phyloP scores from a whole-genome alignment of 805 yeast species.

The Wickerhamiella cacticola region DNA sequence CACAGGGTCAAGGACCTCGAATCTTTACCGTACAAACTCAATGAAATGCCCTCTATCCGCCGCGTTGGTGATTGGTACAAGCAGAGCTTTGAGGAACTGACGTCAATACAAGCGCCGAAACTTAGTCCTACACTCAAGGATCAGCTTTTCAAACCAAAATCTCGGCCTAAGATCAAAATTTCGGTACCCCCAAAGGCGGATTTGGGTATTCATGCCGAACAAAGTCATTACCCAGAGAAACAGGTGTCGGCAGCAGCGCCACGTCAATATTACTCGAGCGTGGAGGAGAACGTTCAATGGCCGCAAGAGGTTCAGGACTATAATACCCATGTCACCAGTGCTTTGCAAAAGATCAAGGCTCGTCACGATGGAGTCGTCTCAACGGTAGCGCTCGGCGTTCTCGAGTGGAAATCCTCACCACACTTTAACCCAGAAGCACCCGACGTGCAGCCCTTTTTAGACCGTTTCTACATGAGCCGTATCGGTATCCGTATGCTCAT shows the following conservation, averaged over 20 bases:
- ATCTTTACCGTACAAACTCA: constrained; percentile 61
- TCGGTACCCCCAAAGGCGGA: constrained; percentile 20
- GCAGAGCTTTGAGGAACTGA: constrained; percentile 69
- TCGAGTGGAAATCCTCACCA: constrained; percentile 64
- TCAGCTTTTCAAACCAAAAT: constrained; percentile 23
- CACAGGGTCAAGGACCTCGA: constrained; percentile 78
- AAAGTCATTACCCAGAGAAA: constrained; percentile 15
- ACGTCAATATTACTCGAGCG: constrained; percentile 40
- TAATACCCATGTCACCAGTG: constrained; percentile 53
- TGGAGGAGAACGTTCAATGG: constrained; percentile 47
- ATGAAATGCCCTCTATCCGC: constrained; percentile 59
- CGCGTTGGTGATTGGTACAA: constrained; percentile 83
- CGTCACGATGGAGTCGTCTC: constrained; percentile 90
- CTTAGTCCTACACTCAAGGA: constrained; percentile 33
- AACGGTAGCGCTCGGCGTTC: constrained; percentile 83
- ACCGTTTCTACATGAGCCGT: constrained; percentile 77
- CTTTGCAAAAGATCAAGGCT: constrained; percentile 58
- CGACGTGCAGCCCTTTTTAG: constrained; percentile 69
- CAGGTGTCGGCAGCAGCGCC: constrained; percentile 6
- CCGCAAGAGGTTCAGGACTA: constrained; percentile 64
- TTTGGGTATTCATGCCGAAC: constrained; percentile 28
- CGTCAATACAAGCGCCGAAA: constrained; percentile 48
- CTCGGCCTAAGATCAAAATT: constrained; percentile 16
- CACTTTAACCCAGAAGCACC: constrained; percentile 45
- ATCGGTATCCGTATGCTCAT: constrained; percentile 88